Evolutionary conservation across 345 rosid genomes (phyloP), one percentile per base, ranked within the genome.

Genomic region (Punica granatum): DNA sequence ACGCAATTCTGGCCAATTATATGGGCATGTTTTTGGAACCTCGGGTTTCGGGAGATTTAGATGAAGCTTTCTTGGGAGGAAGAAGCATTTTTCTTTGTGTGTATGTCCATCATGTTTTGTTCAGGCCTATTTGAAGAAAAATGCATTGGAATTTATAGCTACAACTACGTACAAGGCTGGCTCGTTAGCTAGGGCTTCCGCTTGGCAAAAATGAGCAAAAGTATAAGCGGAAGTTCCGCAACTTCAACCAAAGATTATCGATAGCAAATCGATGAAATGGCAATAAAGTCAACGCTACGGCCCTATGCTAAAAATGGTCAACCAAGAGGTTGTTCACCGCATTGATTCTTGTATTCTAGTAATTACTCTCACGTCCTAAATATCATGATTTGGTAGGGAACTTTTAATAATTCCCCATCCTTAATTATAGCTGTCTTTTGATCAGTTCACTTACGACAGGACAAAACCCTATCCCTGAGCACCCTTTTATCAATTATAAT

Each of bases 221-320:
- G 5, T 37, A 37, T 4, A 5, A 11, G 19, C 3, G 15, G 26
- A 56, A 56, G 19, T 23, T 53, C 13, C 31, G 23, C 28, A 21
- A 3, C 15, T 53, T 53, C 59, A 53, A 25, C 31, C 18, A 53
- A 5, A 53, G 59, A 23, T n/a, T n/a, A n/a, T 10, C 6, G 33
- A 26, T 28, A 28, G 32, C 12, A 30, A 56, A 3, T 28, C 30
- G 61, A 56, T 28, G 34, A 25, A 16, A 56, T 56, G 33, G 61
- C 61, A 56, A 26, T 30, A 56, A 56, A 56, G 61, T 56, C 61
- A 56, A 56, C 61, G 33, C 61, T 28, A 53, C 7, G 19, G 61
- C 16, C 61, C 61, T 56, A 56, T 26, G 3, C 11, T 44, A 33
- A 26, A 56, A 30, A 2, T 15, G 61, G 61, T 56, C 61, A 56